phyloP scores from a whole-genome alignment of 2,329 filamentous ascomycete species.

The Reticulascus tulasneorum region DNA sequence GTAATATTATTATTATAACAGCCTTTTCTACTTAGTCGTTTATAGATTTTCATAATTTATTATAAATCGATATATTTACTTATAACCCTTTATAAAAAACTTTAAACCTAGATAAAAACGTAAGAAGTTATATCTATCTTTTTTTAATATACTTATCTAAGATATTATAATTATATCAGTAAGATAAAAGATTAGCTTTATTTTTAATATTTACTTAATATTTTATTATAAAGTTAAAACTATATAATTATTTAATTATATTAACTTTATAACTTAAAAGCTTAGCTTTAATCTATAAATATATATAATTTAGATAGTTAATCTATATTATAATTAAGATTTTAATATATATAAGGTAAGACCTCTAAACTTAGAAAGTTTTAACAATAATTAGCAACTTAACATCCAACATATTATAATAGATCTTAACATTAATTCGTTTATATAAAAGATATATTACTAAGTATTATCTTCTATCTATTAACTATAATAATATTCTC shows the following conservation, averaged over 20 bases:
- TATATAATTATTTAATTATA: not conserved
- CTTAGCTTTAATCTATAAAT: not conserved
- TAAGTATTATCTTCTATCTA: constrained; percentile 4
- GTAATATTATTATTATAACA: not conserved
- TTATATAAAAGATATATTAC: constrained; percentile 2
- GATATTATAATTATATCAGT: no score
- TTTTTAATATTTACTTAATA: constrained; percentile 1
- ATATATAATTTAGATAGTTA: no score
- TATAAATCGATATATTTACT: not conserved
- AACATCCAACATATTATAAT: not conserved
- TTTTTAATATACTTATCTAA: no score
- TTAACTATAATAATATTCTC: no score
- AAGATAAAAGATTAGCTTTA: no score
- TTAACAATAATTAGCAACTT: constrained; percentile 1
- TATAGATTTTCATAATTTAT: not conserved
- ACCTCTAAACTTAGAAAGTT: not conserved
- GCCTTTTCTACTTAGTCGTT: not conserved
- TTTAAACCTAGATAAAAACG: not conserved
- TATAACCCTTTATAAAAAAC: not conserved
- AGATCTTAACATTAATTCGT: not conserved
- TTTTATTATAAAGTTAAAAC: constrained; percentile 4
- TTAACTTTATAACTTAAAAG: not conserved
- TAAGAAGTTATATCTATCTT: constrained; percentile 1
- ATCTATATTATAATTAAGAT: not conserved
- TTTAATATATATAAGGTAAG: not conserved